Evolutionary conservation across 2,329 filamentous ascomycete genomes (phyloP), one percentile per base, ranked within the genome.

Genomic region (Graphiopsis chlorocephala): DNA sequence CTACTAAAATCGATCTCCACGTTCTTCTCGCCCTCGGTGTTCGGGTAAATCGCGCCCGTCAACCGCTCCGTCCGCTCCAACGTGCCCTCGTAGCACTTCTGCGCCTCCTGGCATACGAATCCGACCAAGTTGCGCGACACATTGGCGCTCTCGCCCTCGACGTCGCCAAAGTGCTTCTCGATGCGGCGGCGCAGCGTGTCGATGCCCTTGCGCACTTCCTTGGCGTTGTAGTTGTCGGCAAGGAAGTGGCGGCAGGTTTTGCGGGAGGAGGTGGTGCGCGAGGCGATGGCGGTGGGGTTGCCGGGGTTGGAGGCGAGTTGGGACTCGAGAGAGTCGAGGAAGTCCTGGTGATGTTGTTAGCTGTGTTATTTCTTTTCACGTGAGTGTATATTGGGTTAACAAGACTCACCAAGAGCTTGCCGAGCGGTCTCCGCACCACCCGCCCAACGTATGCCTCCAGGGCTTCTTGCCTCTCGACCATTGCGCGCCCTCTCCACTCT

Each of bases 81-180:
- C 1, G 83, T 79, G 58, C 81, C 78, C 52, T 81, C 78, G 71
- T 89, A 89, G 47, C 81, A 81, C 38, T 76, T 76, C 75, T 88
- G 85, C 68, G 86, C 88, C 72, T 85, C 85, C 64, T 83, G 84
- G 58, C 86, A 78, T 29, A 89, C 86, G 74, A 87, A 85, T 52
- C 78, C 77, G 26, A 89, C 85, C 59, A 90, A 73, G 61, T 81
- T 83, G 8, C 84, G 78, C 71, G 86, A 90, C 62, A 90, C 81
- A 6, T 45, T 42, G 6, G 60, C 60, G 25, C 81, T 85, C 63
- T 88, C 86, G 68, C 93, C 90, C 70, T 96, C 92, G 5, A 89
- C 90, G 70, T 96, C 92, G 50, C 92, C 92, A 82, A 98, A 98
- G 78, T 98, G 94, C 81, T 98, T 99, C 79, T 98, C 94, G 1